Base-by-base conservation (phyloP, 345 rosid species). In the Euphorbia pulcherrima region DNA sequence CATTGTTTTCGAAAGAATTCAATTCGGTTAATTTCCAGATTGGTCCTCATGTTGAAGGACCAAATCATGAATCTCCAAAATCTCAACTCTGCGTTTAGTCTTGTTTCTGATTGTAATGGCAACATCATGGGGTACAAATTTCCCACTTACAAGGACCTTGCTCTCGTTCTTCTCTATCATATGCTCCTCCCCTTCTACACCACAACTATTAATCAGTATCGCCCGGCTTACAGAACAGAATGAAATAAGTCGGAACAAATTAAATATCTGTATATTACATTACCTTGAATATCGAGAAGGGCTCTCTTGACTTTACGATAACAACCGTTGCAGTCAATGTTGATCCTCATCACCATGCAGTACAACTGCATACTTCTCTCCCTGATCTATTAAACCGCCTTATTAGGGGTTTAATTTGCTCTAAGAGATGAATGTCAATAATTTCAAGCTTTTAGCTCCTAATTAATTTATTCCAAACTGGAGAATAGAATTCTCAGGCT, bases 291-390 rank as follows among this genome's bases (percentile, higher is more conserved):
- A 1, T 78, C 61, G 28, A 75, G 74, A 53, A 82, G 79, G 12
- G 78, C 88, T 74, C 77, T 78, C 50, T 73, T 70, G 21, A 84
- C 88, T 80, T 82, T 84, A 30, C 79, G 76, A 68, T 41, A 78
- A 65, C 88, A 82, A 1, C 84, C 85, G 50, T 82, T 72, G 79
- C 88, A 78, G 72, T 84, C 88, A 5, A 84, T 82, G 70, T 78
- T 72, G 69, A 82, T 78, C 79, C 83, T 82, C 80, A 84, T 68
- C 40, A 84, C 73, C 88, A 80, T 82, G 76, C 84, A 78, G 20
- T 26, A 71, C 30, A 73, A 78, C 74, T 73, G 79, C 82, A 57
- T 40, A 1, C 21, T 11, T 52, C 2, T 33, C 2, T n/a, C 2
- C 50, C 13, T 10, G 14, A 46, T n/a, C n/a, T n/a, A n/a, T n/a